Evolutionary conservation across 208 protist genomes (phyloP), one percentile per base, ranked within the genome.

Genomic region (Histomonas meleagridis): DNA sequence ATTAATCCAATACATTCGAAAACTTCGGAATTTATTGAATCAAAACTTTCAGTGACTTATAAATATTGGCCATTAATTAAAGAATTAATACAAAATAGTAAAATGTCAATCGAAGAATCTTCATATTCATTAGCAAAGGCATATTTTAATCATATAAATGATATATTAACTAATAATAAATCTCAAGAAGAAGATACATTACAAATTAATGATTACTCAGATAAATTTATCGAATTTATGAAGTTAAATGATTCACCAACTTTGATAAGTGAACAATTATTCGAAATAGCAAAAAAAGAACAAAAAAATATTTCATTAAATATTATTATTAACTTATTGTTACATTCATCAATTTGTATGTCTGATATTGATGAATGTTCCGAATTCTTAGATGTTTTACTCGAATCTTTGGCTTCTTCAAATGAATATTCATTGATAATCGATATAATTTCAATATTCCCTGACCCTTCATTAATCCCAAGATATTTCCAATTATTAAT

Each of bases 1-100:
- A 53, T 18, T 3, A 55, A 86, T 55, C 23, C 55, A 32, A 10
- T 86, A 1, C 40, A 49, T n/a, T 18, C 21, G 26, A 86, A 86
- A 28, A 86, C 76, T 38, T 55, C 76, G 55, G 76, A 86, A 10
- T 86, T 86, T 46, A 86, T 86, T 23, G 76, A 86, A 55, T 86
- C 76, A 9, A 55, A 86, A 49, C 76, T 86, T 32, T 51, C 76
- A 14, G 43, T 86, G 18, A 55, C 40, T 38, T 38, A 38, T n/a
- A 32, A 32, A 4, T 9, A 55, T 43, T 86, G 76, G 76, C 46
- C 40, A 18, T 18, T 86, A 9, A 28, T 86, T 55, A 40, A 28
- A n/a, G 21, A 86, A 32, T n/a, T 86, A 2, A 86, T 86, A 14
- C 9, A 7, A 38, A 32, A 18, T 12, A 32, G 40, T 48, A 46